Percentiles rank a stretch among this genome's conserved stretches.
Evolutionary conservation across 2,329 filamentous ascomycete species (phyloP).

Genomic region (Fusarium tricinctum): DNA sequence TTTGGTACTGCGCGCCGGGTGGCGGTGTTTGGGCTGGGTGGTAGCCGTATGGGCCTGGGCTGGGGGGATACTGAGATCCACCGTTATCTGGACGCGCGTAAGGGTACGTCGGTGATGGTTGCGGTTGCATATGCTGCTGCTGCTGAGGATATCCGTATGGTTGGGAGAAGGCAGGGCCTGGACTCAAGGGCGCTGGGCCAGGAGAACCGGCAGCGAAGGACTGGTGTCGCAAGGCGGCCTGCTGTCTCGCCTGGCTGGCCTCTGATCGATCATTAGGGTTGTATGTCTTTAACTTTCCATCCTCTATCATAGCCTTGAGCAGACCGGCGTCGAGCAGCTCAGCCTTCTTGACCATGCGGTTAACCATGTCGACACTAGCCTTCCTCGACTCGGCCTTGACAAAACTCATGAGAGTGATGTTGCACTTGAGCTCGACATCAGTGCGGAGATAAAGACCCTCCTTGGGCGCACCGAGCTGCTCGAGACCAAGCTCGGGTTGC

Average conservation of each 20-base stretch:
- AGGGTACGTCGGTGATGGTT: conserved; percentile 47
- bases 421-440: conserved; percentile 79
- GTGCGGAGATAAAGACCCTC: conserved; percentile 78
- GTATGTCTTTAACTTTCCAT: conserved; percentile 73
- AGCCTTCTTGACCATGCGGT: conserved; percentile 78
- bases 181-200: conserved; percentile 22
- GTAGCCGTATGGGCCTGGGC: conserved; percentile 41
- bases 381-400: conserved; percentile 77
- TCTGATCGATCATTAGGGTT: conserved; percentile 66
- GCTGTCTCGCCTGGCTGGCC: conserved; percentile 35
- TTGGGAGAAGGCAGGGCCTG: conserved; percentile 45
- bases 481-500: conserved; percentile 71
- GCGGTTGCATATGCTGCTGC: conserved; percentile 37
- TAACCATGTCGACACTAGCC: conserved; percentile 76
- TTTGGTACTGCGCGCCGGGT: conserved; percentile 21
- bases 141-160: conserved; percentile 36
- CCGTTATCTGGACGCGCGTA: conserved; percentile 35
- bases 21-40: conserved; percentile 43
- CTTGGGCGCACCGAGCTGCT: conserved; percentile 69
- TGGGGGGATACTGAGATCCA: conserved; percentile 40
- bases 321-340: conserved; percentile 76
- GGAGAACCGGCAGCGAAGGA: conserved; percentile 29
- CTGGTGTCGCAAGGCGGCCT: conserved; percentile 58
- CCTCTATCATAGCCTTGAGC: conserved; percentile 76
- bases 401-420: conserved; percentile 73